Percentiles rank a stretch among this genome's conserved stretches.
phyloP scores from a whole-genome alignment of 2,329 filamentous ascomycete species.

The Cladosporium sp. region DNA sequence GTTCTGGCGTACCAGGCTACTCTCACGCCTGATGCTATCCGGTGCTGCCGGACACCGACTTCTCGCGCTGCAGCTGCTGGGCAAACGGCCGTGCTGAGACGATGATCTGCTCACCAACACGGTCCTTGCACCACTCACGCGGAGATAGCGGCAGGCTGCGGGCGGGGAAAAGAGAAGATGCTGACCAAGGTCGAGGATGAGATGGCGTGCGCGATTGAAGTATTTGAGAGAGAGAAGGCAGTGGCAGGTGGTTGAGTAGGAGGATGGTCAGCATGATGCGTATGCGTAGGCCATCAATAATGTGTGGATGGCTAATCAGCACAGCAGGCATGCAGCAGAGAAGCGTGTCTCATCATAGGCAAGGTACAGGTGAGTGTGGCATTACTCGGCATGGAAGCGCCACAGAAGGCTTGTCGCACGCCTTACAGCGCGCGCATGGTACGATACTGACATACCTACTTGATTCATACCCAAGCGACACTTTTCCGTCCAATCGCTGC shows the following conservation, averaged over 20 bases:
- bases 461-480: background rate
- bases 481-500: background rate
- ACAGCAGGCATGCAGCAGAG: background rate
- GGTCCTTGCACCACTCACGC: background rate
- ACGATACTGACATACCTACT: background rate
- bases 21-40: background rate
- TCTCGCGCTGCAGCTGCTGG: background rate
- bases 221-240: background rate
- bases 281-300: background rate
- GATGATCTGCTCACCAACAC: background rate
- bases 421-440: conserved; percentile 3
- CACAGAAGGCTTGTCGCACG: conserved; percentile 9
- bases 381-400: background rate
- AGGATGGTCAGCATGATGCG: background rate
- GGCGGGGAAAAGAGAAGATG: background rate
- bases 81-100: background rate
- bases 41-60: conserved; percentile 8
- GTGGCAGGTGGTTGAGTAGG: background rate
- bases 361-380: background rate
- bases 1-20: background rate
- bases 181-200: background rate
- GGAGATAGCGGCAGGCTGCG: background rate
- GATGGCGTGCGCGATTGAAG: background rate
- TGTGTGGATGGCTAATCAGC: background rate
- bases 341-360: background rate